Percentiles rank a stretch among this genome's conserved stretches.
phyloP scores from a whole-genome alignment of 2,329 filamentous ascomycete genomes.

The Davidsoniella eucalypti region DNA sequence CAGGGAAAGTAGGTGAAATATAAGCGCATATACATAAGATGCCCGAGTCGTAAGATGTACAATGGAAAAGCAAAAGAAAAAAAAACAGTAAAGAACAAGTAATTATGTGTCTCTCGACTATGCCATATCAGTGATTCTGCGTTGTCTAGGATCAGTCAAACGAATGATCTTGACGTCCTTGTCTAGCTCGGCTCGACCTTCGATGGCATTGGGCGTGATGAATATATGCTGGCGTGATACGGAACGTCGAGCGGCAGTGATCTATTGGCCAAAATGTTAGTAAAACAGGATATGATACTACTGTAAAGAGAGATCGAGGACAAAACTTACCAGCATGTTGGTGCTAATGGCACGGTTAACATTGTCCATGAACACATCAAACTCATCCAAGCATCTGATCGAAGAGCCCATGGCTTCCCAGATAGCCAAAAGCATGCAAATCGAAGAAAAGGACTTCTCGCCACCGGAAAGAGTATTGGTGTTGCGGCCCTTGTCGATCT shows the following conservation, averaged over 20 bases:
- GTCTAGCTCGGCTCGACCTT: slow-evolving; percentile 37
- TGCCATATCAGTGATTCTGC: slow-evolving; percentile 17
- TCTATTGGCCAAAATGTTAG: slow-evolving; percentile 9
- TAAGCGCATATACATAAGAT: too few species aligned
- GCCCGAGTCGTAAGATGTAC: not conserved
- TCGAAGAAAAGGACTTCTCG: slow-evolving; percentile 95
- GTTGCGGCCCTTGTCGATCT: slow-evolving; percentile 53
- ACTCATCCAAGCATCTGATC: slow-evolving; percentile 88
- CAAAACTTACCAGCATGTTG: slow-evolving; percentile 62
- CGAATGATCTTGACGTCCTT: slow-evolving; percentile 66
- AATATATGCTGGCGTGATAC: slow-evolving; percentile 91
- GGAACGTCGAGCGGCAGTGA: slow-evolving; percentile 58
- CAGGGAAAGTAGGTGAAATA: not conserved
- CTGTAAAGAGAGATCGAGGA: not conserved
- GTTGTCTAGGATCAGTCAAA: slow-evolving; percentile 42
- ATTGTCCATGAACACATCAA: slow-evolving; percentile 98
- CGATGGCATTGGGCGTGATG: slow-evolving; percentile 82
- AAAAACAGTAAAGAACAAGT: too few species aligned
- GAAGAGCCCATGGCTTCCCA: slow-evolving; percentile 98
- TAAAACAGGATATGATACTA: not conserved
- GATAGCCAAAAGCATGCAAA: slow-evolving; percentile 78
- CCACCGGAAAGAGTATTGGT: slow-evolving; percentile 90
- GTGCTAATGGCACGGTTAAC: slow-evolving; percentile 90
- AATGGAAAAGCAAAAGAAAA: not conserved
- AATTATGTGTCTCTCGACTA: not conserved